Base-by-base conservation (phyloP, 768 basidiomycete species). In the Suillus spraguei region DNA sequence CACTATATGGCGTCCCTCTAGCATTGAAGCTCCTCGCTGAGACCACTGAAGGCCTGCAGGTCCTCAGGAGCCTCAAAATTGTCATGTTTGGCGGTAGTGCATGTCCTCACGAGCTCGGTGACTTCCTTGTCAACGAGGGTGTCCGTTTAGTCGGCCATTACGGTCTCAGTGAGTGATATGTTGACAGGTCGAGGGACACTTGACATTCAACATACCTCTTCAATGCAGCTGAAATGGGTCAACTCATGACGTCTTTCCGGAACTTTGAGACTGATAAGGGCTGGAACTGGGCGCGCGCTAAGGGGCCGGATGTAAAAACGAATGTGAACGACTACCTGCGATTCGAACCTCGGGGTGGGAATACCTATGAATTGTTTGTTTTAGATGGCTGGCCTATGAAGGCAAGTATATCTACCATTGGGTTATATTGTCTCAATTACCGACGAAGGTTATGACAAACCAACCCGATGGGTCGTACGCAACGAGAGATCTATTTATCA, bases 221-320 rank as follows among this genome's bases (percentile, higher is more conserved):
- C 16, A 22, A 33, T 28, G 38, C 32, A 67, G 70, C 63, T 5
- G 64, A 81, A 68, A 78, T 77, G 55, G 81, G 78, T 49, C 71
- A 72, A 10, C 70, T 85, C 20, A 76, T 83, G 71, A 83, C 79
- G 58, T 85, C 83, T 14, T 75, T 78, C 58, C 80, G 84, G 39
- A 77, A 83, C 63, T 83, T 81, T 61, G 71, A 70, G 5, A 74
- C 66, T 5, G 85, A 87, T 75, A 86, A 85, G 69, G 80, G 64
- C 13, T 87, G 86, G 85, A 84, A 83, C 66, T 87, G 82, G 80
- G 69, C 82, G 49, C 79, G 81, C 33, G 66, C 72, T n/a, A 74
- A 71, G 36, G 69, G 72, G 2, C 69, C 73, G 0, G 22, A 69
- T 50, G 22, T 69, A 7, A 61, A 63, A 10, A 64, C 69, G 0